phyloP scores from a whole-genome alignment of 164 flowering plant genomes.

The Annona squamosa region DNA sequence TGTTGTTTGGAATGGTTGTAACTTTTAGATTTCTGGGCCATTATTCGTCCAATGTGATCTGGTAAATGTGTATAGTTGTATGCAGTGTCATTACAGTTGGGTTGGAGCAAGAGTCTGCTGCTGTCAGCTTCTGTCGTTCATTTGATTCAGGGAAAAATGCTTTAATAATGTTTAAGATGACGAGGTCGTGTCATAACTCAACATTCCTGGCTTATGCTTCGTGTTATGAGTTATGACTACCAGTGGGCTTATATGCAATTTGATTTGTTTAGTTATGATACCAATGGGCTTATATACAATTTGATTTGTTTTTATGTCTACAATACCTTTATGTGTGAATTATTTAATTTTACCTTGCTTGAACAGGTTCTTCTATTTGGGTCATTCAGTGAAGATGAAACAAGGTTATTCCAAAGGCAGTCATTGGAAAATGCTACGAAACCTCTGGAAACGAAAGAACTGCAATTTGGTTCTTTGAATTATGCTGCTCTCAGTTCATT shows the following conservation, averaged over 20 bases:
- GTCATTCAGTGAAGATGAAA: constrained; percentile 81
- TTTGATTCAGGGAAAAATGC: not conserved
- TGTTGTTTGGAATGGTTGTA: not conserved
- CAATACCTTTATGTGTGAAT: not conserved
- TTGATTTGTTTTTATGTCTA: not conserved
- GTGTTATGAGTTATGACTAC: not conserved
- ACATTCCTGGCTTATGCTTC: not conserved
- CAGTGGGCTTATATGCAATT: not conserved
- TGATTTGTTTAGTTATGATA: not conserved
- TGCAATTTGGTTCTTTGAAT: constrained; percentile 56
- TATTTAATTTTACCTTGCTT: not conserved
- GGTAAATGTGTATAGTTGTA: not conserved
- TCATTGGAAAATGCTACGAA: constrained; percentile 26
- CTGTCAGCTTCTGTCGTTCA: not conserved
- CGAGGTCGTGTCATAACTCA: not conserved
- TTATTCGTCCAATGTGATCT: not conserved
- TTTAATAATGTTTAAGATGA: not conserved
- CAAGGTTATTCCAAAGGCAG: constrained; percentile 34
- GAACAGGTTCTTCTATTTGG: constrained; percentile 67
- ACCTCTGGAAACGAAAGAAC: constrained; percentile 24
- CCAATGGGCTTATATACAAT: not conserved
- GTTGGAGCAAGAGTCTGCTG: not conserved
- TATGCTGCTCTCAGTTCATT: constrained; percentile 30
- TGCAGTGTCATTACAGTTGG: not conserved
- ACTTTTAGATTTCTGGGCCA: not conserved